Evolutionary conservation across 2,329 filamentous ascomycete species (phyloP), one percentile per base, ranked within the genome.

Genomic region (Xenoacremonium recifei): DNA sequence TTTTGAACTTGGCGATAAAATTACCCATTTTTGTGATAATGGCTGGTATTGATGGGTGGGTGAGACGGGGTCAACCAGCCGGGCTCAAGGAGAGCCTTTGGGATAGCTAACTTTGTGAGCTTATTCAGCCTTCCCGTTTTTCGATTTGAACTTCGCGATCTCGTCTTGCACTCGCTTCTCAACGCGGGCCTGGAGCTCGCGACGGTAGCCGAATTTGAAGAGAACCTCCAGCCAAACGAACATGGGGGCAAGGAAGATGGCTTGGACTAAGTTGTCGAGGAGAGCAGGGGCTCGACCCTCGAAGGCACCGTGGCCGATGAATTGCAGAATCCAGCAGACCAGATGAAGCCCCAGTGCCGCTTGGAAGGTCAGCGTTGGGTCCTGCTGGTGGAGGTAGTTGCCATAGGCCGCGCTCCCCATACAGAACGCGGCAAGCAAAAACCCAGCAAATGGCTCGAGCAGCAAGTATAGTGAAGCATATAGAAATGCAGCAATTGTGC

Each of bases 221-320:
- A 99, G 76, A 18, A 95, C 70, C 71, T 97, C 91, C 57, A 99
- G 85, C 88, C 93, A 99, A 44, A 97, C 92, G 57, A 97, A 99
- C 59, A 99, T 85, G 7, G 93, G 93, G 0, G 93, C 93, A 18
- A 97, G 76, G 60, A 97, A 92, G 50, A 97, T 67, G 20, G 93
- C 91, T 68, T 97, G 93, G 35, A 95, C 76, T 31, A 97, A 69
- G 60, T 96, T 97, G 68, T 97, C 91, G 35, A 97, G 71, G 50
- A 97, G 70, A 4, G 91, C 92, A 6, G 92, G 93, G 3, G 91
- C 89, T 39, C 92, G 82, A 16, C 87, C 82, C 68, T 97, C 93
- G 55, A 89, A 97, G 37, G 78, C 81, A 27, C 90, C 91, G 61
- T 99, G 93, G 20, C 93, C 93, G 37, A 97, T 58, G 61, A 99